Conservation (phyloP, 2,329 filamentous ascomycete species). For the Penicillium paneum region DNA sequence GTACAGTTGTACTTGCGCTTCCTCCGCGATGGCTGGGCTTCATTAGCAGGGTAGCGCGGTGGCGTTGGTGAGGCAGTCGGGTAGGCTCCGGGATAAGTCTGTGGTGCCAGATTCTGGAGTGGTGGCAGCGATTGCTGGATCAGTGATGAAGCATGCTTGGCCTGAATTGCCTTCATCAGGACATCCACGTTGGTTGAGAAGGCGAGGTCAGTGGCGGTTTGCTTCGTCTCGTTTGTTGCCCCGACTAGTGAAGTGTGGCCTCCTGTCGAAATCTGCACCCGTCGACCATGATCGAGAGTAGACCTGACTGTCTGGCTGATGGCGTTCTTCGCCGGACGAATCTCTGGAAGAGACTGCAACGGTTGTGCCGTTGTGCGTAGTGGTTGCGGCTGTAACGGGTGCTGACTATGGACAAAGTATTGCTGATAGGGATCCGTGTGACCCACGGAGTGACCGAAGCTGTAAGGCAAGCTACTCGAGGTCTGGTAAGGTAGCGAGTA, state of each 20-base stretch:
- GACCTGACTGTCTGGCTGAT: constrained; percentile 28
- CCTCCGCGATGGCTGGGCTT: constrained; percentile 38
- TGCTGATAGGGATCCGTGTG: constrained; percentile 34
- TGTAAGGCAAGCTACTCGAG: constrained; percentile 29
- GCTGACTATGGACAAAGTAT: constrained; percentile 34
- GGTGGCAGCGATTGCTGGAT: constrained; percentile 34
- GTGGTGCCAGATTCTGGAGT: constrained; percentile 34
- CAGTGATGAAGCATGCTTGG: constrained; percentile 48
- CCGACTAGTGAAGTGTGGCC: not conserved
- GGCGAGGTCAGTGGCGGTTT: constrained; percentile 48
- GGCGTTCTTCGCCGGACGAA: constrained; percentile 39
- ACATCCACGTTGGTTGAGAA: constrained; percentile 83
- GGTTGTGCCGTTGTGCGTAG: constrained; percentile 32
- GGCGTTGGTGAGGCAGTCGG: constrained; percentile 5
- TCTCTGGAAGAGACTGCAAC: constrained; percentile 36
- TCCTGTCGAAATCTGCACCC: not conserved
- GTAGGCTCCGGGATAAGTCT: constrained; percentile 25
- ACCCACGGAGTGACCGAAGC: constrained; percentile 34
- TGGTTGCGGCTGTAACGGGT: constrained; percentile 25
- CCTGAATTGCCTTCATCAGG: constrained; percentile 84
- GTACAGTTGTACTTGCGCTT: constrained; percentile 70
- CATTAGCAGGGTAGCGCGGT: constrained; percentile 25
- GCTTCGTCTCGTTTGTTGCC: not conserved
- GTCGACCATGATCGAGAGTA: constrained; percentile 9
- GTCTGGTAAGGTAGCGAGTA: constrained; percentile 40